Percentiles rank a stretch among this genome's conserved stretches.
phyloP scores from a whole-genome alignment of 805 yeast species.

The Debaryomyces hansenii region DNA sequence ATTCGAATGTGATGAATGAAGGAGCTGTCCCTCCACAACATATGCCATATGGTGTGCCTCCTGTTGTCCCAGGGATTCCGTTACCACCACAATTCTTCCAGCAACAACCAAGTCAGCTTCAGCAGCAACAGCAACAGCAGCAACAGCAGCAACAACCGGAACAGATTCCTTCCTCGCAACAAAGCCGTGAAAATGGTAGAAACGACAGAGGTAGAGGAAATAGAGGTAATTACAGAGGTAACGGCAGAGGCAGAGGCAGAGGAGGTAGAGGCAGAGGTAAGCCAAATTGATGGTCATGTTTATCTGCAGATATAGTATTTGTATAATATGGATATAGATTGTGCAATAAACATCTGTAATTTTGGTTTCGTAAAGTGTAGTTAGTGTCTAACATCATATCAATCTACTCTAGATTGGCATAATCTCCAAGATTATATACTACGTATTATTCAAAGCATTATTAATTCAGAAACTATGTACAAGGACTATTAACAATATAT shows the following conservation, averaged over 20 bases:
- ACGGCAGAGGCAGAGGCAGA: conserved; percentile 15
- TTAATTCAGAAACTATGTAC: too few relatives aligned
- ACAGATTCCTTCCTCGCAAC: neutral
- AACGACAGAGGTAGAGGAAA: conserved; percentile 17
- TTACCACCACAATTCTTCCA: conserved; percentile 35
- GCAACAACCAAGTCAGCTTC: conserved; percentile 15
- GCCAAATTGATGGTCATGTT: neutral
- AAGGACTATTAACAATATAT: too few relatives aligned
- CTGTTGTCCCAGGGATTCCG: conserved; percentile 37
- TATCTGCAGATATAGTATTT: too few relatives aligned
- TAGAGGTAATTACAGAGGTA: conserved; percentile 14
- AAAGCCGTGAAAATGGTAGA: conserved; percentile 7
- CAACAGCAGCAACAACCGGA: conserved; percentile 7
- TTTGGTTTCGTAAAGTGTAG: too few relatives aligned
- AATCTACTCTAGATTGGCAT: too few relatives aligned
- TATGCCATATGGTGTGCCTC: conserved; percentile 10
- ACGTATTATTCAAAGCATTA: too few relatives aligned
- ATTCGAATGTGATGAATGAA: conserved; percentile 42
- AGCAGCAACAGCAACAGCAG: conserved; percentile 7
- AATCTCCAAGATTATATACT: too few relatives aligned
- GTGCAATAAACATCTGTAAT: neutral
- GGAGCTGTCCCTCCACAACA: conserved; percentile 18
- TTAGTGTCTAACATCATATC: too few relatives aligned
- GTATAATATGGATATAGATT: neutral
- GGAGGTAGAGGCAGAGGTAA: conserved; percentile 20